Evolutionary conservation across 2,329 filamentous ascomycete species (phyloP).

Genomic region (Claviceps purpurea): DNA sequence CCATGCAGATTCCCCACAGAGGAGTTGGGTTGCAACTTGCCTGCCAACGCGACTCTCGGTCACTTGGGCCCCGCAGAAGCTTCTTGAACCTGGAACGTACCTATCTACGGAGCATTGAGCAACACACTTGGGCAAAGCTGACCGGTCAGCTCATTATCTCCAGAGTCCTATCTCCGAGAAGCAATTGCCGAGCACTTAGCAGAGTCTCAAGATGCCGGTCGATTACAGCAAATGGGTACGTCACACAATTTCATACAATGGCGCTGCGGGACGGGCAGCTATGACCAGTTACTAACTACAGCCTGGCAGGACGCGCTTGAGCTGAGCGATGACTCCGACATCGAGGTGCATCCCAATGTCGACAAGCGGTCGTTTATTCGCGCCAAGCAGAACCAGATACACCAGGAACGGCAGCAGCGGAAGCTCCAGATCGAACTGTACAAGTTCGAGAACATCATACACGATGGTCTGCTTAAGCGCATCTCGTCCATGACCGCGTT

Average conservation of each 20-base stretch:
- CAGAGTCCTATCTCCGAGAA: too few relatives aligned
- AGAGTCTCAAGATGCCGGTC: conserved; percentile 29
- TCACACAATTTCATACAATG: not conserved
- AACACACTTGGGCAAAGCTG: too few relatives aligned
- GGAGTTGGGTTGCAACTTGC: too few relatives aligned
- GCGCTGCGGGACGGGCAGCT: not conserved
- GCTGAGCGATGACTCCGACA: conserved; percentile 94
- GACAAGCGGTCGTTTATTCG: conserved; percentile 98
- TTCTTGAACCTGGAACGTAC: not conserved
- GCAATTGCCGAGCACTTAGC: too few relatives aligned
- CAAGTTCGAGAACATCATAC: conserved; percentile 86
- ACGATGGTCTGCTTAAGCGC: conserved; percentile 75
- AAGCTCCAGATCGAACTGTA: conserved; percentile 80
- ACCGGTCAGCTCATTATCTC: too few relatives aligned
- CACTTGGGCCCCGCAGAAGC: not conserved
- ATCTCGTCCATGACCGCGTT: conserved; percentile 67
- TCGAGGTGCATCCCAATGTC: conserved; percentile 97
- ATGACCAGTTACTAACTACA: not conserved
- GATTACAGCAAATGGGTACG: conserved; percentile 58
- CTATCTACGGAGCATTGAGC: too few relatives aligned
- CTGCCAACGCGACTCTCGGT: not conserved
- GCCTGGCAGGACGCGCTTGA: conserved; percentile 64
- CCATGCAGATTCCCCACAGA: too few relatives aligned
- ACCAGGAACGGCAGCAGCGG: conserved; percentile 75
- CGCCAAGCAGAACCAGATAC: conserved; percentile 95